These are phyloP conservation scores for Herpetomonas samuelpessoai DNA, from an alignment of 208 protist species.

Conservation along the genomic window DNA sequence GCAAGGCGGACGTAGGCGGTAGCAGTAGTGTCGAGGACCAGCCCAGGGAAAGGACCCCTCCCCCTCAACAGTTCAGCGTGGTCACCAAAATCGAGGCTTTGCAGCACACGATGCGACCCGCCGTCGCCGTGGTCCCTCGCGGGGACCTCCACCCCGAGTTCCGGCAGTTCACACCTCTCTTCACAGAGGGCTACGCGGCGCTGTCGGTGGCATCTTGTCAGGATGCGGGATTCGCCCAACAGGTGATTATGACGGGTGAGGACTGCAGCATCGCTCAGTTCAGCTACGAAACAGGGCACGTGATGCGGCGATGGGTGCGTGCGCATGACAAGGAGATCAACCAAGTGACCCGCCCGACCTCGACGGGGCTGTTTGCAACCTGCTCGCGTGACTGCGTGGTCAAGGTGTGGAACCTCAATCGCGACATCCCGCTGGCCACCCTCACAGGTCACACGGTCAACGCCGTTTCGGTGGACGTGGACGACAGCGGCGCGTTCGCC, in stretches of 20 bases:
- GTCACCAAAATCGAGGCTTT: slow-evolving; percentile 43
- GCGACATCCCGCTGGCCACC: slow-evolving; percentile 29
- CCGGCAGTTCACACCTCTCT: slow-evolving; percentile 52
- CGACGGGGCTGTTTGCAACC: slow-evolving; percentile 49
- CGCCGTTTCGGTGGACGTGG: slow-evolving; percentile 48
- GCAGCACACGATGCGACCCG: slow-evolving; percentile 47
- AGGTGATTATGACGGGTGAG: slow-evolving; percentile 53
- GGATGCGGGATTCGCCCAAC: slow-evolving; percentile 28
- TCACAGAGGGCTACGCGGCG: slow-evolving; percentile 23
- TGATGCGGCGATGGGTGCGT: slow-evolving; percentile 43
- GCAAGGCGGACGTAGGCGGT: too few species aligned
- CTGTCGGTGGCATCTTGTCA: slow-evolving; percentile 60
- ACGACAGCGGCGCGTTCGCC: slow-evolving; percentile 19
- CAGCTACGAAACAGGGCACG: slow-evolving; percentile 67
- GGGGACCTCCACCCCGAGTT: slow-evolving; percentile 36
- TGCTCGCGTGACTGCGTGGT: slow-evolving; percentile 55
- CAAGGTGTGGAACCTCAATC: slow-evolving; percentile 60
- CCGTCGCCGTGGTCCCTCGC: slow-evolving; percentile 29
- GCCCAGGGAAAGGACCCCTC: neutral
- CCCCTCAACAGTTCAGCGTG: slow-evolving; percentile 9
- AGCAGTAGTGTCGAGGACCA: neutral
- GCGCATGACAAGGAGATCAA: slow-evolving; percentile 62
- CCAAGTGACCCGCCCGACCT: slow-evolving; percentile 43
- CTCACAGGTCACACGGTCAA: slow-evolving; percentile 58
- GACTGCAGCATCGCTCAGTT: slow-evolving; percentile 55